These are phyloP conservation scores for Chlamydomonas reinhardtii DNA, from an alignment of 163 green algal genomes.

Conservation along the genomic window DNA sequence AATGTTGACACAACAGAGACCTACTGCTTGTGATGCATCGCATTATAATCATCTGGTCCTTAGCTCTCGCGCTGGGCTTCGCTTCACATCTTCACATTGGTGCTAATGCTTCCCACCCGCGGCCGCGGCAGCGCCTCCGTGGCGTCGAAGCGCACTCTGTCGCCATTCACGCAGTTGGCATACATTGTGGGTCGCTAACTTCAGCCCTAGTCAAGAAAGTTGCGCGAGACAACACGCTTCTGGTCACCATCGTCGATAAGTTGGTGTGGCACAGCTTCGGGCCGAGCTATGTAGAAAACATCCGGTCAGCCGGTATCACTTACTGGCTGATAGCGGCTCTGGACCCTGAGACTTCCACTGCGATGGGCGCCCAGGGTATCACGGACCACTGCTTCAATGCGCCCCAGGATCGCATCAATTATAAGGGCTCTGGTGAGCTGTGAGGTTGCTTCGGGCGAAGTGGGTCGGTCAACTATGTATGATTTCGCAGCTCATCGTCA, in stretches of 20 bases:
- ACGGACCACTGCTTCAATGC: conserved; percentile 58
- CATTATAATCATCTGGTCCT: too few relatives aligned
- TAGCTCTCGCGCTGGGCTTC: too few relatives aligned
- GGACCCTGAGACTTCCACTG: conserved; percentile 49
- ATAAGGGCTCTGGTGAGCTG: conserved; percentile 21
- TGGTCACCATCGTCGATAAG: conserved; percentile 32
- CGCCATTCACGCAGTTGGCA: too few relatives aligned
- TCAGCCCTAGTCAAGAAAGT: background rate
- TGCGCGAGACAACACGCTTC: conserved; percentile 13
- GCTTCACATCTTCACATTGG: too few relatives aligned
- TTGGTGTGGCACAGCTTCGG: conserved; percentile 53
- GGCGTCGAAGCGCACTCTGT: too few relatives aligned
- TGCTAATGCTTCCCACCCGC: too few relatives aligned
- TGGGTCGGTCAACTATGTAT: too few relatives aligned
- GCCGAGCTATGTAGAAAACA: conserved; percentile 53
- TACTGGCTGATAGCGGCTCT: conserved; percentile 59
- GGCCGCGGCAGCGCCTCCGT: too few relatives aligned
- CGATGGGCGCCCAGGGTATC: conserved; percentile 9
- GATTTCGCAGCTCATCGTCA: too few relatives aligned
- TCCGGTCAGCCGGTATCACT: conserved; percentile 45
- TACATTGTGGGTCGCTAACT: background rate
- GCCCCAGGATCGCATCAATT: conserved; percentile 43
- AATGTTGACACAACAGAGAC: too few relatives aligned
- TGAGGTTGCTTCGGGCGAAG: too few relatives aligned
- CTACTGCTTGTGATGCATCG: too few relatives aligned